A percentile compares a stretch with the other conserved stretches of the same genome.
phyloP scores from a whole-genome alignment of 805 yeast species.

The Zygotorulaspora florentina region DNA sequence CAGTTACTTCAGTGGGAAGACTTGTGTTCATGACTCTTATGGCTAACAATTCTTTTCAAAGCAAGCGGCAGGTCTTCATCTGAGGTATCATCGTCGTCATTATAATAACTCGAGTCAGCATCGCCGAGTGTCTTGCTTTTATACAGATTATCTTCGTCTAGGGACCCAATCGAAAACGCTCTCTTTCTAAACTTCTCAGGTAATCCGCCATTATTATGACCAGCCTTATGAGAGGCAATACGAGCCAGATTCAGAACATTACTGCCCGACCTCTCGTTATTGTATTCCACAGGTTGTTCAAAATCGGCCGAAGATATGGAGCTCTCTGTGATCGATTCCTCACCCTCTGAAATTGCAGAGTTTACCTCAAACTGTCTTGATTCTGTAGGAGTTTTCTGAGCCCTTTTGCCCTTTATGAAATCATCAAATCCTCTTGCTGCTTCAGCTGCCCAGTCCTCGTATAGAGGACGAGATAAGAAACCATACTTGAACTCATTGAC shows the following conservation, averaged over 20 bases:
- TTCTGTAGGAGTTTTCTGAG: constrained; percentile 2
- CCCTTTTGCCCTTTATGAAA: constrained; percentile 18
- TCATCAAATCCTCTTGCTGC: constrained; percentile 38
- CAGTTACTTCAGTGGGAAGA: not conserved
- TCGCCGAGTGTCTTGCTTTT: constrained; percentile 31
- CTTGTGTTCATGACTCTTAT: constrained; percentile 11
- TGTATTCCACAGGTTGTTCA: constrained; percentile 14
- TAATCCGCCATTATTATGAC: constrained; percentile 14
- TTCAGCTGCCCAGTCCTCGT: constrained; percentile 41
- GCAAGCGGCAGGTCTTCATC: constrained; percentile 39
- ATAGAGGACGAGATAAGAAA: constrained; percentile 45
- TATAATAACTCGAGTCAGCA: constrained; percentile 15
- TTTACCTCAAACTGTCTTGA: constrained; percentile 5
- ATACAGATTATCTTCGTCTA: constrained; percentile 14
- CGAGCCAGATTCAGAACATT: constrained; percentile 24
- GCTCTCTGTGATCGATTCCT: constrained; percentile 8
- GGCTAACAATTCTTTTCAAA: constrained; percentile 36
- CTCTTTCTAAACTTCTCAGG: constrained; percentile 36
- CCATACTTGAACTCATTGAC: constrained; percentile 49
- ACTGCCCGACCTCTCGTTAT: constrained; percentile 6
- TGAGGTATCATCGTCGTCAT: constrained; percentile 16
- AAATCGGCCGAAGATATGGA: constrained; percentile 10
- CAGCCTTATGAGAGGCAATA: constrained; percentile 28
- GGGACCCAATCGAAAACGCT: constrained; percentile 37
- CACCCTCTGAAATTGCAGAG: constrained; percentile 13